Conservation (phyloP, 179 eudicot species). For the Monotropa hypopitys region DNA sequence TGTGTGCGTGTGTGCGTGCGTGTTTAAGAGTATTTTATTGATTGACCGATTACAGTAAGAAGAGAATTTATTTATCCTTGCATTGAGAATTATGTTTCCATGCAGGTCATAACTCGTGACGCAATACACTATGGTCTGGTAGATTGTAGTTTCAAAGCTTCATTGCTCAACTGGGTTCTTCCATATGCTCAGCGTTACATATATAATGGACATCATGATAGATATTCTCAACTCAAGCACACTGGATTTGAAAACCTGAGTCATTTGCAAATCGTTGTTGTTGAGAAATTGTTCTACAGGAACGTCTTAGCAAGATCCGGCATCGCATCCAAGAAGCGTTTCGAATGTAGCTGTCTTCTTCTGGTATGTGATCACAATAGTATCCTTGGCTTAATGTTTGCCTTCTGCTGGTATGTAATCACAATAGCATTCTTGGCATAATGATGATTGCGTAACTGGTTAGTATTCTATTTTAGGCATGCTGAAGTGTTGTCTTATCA, state of each 20-base stretch:
- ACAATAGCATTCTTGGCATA: not conserved
- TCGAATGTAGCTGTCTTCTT: constrained; percentile 62
- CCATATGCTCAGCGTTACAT: constrained; percentile 92
- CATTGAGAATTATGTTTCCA: not conserved
- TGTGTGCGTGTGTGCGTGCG: not conserved
- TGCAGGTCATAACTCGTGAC: constrained; percentile 84
- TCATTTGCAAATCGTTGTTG: constrained; percentile 44
- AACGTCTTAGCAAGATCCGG: constrained; percentile 49
- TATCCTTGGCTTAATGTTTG: not conserved
- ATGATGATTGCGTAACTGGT: constrained; percentile 4
- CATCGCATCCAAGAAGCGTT: constrained; percentile 45
- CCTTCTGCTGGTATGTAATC: constrained; percentile 56
- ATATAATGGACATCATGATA: constrained; percentile 40
- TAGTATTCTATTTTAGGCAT: not conserved
- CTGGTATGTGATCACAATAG: constrained; percentile 34
- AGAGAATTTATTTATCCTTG: not conserved
- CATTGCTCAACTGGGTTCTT: constrained; percentile 72
- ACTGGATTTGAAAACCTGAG: constrained; percentile 38
- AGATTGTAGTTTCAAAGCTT: constrained; percentile 43
- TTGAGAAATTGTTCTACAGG: constrained; percentile 58
- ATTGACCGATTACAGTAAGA: not conserved
- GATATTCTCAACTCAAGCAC: constrained; percentile 49
- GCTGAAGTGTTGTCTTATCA: not conserved
- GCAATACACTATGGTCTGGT: constrained; percentile 58
- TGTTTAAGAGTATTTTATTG: not conserved